These are phyloP conservation scores for Neoconidiobolus thromboides DNA, from an alignment of 371 early-diverging fungal genomes.

Conservation along the genomic window DNA sequence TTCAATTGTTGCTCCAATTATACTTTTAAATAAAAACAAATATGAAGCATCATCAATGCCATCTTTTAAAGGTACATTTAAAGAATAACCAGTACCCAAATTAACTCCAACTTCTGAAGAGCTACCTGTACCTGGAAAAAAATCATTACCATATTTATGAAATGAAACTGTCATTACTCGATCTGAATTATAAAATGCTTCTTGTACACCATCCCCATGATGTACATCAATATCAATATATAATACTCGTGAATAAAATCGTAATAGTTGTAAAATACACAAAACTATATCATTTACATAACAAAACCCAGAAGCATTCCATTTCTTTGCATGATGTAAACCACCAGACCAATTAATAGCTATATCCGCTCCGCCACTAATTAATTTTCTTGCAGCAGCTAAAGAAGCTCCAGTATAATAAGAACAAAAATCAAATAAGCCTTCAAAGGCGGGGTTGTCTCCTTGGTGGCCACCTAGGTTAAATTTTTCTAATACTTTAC, in stretches of 20 bases:
- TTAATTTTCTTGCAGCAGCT: slow-evolving; percentile 63
- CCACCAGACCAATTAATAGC: slow-evolving; percentile 86
- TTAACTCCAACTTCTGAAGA: slow-evolving; percentile 73
- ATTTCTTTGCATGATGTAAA: slow-evolving; percentile 86
- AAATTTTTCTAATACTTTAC: slow-evolving; percentile 45
- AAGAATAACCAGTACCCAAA: slow-evolving; percentile 76
- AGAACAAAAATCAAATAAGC: slow-evolving; percentile 89
- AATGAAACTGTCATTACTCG: slow-evolving; percentile 84
- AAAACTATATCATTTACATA: slow-evolving; percentile 92
- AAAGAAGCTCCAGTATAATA: slow-evolving; percentile 75
- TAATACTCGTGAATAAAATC: slow-evolving; percentile 56
- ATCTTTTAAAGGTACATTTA: slow-evolving; percentile 94
- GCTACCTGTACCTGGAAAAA: slow-evolving; percentile 85
- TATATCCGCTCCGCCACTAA: slow-evolving; percentile 54
- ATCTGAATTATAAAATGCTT: slow-evolving; percentile 79
- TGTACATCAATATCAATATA: slow-evolving; percentile 94
- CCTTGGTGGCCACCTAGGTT: slow-evolving; percentile 41
- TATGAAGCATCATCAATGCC: slow-evolving; percentile 95
- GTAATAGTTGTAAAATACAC: slow-evolving; percentile 64
- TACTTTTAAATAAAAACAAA: slow-evolving; percentile 69
- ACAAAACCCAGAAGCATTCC: slow-evolving; percentile 87
- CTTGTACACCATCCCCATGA: slow-evolving; percentile 93
- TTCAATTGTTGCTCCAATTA: slow-evolving; percentile 77
- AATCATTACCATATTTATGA: slow-evolving; percentile 85
- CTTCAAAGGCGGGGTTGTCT: slow-evolving; percentile 96